Conservation (phyloP, 2,329 filamentous ascomycete genomes). For the Neofusicoccum kwambonambiense region DNA sequence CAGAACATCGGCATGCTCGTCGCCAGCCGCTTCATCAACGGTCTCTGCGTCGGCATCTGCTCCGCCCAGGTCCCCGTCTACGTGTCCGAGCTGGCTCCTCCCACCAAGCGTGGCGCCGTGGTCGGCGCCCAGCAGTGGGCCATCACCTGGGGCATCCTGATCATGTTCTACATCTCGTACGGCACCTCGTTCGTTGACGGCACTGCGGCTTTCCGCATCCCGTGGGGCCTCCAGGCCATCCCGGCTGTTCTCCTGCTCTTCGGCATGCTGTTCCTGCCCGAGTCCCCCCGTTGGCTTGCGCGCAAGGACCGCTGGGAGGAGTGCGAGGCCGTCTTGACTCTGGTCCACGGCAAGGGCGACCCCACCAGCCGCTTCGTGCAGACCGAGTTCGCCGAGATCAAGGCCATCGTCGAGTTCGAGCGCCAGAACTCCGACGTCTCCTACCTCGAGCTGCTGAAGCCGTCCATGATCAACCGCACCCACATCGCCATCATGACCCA, state of each 20-base stretch:
- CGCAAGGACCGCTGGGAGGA: conserved; percentile 48
- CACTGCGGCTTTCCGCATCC: conserved; percentile 35
- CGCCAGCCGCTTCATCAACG: conserved; percentile 66
- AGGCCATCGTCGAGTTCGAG: conserved; percentile 72
- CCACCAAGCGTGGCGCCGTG: conserved; percentile 59
- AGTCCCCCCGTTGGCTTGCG: conserved; percentile 48
- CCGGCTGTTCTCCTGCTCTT: conserved; percentile 42
- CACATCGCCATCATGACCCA: conserved; percentile 70
- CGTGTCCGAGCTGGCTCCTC: conserved; percentile 64
- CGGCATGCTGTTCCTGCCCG: conserved; percentile 51
- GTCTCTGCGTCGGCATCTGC: conserved; percentile 71
- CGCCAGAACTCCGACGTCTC: conserved; percentile 65
- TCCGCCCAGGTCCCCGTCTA: conserved; percentile 69
- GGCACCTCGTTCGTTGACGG: conserved; percentile 36
- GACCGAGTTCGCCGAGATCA: conserved; percentile 70
- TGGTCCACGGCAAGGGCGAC: conserved; percentile 58
- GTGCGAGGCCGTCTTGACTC: conserved; percentile 39
- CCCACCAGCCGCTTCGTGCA: conserved; percentile 63
- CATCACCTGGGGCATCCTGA: conserved; percentile 68
- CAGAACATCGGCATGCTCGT: conserved; percentile 71
- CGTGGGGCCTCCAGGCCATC: conserved; percentile 40
- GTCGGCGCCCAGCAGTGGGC: conserved; percentile 73
- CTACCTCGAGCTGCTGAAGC: conserved; percentile 70
- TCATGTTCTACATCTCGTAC: conserved; percentile 61
- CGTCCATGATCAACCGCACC: conserved; percentile 72